These are phyloP conservation scores for Guyanaporus albipodus DNA, from an alignment of 768 basidiomycete genomes.

Conservation along the genomic window DNA sequence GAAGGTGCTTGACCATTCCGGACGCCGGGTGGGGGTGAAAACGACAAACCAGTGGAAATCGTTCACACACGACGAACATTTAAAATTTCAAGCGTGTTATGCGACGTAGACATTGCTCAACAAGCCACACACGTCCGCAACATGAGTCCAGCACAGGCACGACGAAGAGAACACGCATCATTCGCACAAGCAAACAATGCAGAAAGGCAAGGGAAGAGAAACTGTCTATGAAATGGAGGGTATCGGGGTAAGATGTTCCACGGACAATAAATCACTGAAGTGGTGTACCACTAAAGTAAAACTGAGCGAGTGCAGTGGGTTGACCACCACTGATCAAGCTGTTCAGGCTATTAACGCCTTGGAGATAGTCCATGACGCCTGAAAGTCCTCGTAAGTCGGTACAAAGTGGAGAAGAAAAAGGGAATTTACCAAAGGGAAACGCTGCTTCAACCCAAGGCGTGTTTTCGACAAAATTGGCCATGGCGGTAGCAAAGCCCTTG, in stretches of 20 bases:
- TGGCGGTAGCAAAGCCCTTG: no score
- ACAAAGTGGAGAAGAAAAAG: not conserved
- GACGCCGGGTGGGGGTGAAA: no score
- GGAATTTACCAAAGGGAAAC: constrained; percentile 59
- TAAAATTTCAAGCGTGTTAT: no score
- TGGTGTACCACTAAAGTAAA: no score
- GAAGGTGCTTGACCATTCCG: constrained; percentile 47
- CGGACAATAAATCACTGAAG: not conserved
- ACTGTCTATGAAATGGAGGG: constrained; percentile 14
- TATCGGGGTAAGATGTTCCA: constrained; percentile 15
- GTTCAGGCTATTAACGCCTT: constrained; percentile 52
- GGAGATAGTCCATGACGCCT: constrained; percentile 44
- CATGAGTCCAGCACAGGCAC: constrained; percentile 22
- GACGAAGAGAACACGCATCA: constrained; percentile 4
- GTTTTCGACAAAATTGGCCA: no score
- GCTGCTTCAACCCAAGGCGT: constrained; percentile 34
- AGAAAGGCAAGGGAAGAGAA: not conserved
- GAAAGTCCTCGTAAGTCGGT: constrained; percentile 8
- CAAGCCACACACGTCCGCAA: constrained; percentile 18
- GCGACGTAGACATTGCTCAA: constrained; percentile 18
- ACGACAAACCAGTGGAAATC: constrained; percentile 5
- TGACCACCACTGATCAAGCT: constrained; percentile 37
- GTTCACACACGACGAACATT: not conserved
- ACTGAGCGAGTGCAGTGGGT: constrained; percentile 50
- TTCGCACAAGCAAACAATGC: not conserved